Evolutionary conservation across 2,329 filamentous ascomycete species (phyloP).

Genomic region (Pezicula rhizophila): DNA sequence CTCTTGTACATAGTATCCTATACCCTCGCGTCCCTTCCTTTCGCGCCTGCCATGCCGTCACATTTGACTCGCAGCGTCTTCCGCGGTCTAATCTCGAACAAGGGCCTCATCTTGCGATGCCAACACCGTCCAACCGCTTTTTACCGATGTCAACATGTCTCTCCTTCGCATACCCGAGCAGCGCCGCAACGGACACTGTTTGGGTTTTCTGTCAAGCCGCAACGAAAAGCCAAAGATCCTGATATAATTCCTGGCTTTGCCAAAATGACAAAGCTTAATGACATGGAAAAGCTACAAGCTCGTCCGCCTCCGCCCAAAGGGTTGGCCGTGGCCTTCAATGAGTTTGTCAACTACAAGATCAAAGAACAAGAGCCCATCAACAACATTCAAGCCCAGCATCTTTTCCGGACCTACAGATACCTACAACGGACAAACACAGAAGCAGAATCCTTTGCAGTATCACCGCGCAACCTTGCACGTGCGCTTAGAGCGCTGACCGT

Average conservation of each 20-base stretch:
- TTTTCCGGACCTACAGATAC: conserved; percentile 54
- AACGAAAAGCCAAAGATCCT: conserved; percentile 53
- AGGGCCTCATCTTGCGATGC: conserved; percentile 31
- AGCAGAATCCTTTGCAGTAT: conserved; percentile 12
- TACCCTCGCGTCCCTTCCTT: not conserved
- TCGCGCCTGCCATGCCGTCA: conserved; percentile 42
- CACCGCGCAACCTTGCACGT: conserved; percentile 8
- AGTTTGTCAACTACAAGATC: conserved; percentile 55
- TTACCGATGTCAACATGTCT: conserved; percentile 34
- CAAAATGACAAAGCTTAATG: conserved; percentile 62
- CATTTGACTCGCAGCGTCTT: conserved; percentile 55
- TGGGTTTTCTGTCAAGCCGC: conserved; percentile 53
- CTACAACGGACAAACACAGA: conserved; percentile 34
- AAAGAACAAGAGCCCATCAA: conserved; percentile 47
- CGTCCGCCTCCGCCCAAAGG: conserved; percentile 59
- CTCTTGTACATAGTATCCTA: conserved; percentile 10
- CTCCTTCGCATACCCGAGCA: conserved; percentile 25
- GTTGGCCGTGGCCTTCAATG: conserved; percentile 57
- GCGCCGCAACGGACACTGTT: conserved; percentile 51
- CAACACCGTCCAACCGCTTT: conserved; percentile 11
- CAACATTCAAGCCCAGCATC: conserved; percentile 59
- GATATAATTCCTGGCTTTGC: conserved; percentile 66
- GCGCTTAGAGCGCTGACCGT: conserved; percentile 11
- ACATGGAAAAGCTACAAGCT: conserved; percentile 54
- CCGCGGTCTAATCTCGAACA: conserved; percentile 47